Conservation (phyloP, 768 basidiomycete genomes). For the Collybia sordida region DNA sequence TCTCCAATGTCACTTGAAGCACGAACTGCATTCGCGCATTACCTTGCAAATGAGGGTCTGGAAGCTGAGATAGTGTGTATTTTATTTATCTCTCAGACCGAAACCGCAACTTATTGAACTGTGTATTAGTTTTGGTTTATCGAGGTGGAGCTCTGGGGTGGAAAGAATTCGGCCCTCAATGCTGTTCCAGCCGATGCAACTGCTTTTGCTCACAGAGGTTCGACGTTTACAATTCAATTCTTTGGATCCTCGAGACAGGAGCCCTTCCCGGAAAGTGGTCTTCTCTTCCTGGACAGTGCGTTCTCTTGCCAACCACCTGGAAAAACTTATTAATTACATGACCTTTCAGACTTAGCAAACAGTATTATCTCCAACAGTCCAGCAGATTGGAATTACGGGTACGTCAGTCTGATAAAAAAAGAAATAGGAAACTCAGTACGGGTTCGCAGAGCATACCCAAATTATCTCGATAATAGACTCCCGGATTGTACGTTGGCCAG, state of each 20-base stretch:
- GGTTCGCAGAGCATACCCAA: constrained; percentile 29
- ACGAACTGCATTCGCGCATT: constrained; percentile 24
- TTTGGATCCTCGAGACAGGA: constrained; percentile 37
- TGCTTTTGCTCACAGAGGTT: constrained; percentile 43
- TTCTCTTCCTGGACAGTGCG: neutral
- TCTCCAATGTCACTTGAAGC: constrained; percentile 29
- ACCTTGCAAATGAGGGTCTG: too few relatives aligned
- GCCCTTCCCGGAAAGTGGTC: neutral
- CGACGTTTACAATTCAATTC: constrained; percentile 48
- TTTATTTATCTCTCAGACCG: too few relatives aligned
- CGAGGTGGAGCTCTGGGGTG: constrained; percentile 43
- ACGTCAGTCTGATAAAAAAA: neutral
- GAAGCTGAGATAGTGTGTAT: too few relatives aligned
- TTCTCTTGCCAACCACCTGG: too few relatives aligned
- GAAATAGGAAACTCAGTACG: neutral
- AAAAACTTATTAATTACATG: too few relatives aligned
- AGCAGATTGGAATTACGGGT: constrained; percentile 27
- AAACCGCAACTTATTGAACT: too few relatives aligned
- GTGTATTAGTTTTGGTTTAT: constrained; percentile 25
- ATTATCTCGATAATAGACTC: constrained; percentile 38
- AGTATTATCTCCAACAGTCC: constrained; percentile 25
- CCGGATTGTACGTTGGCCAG: constrained; percentile 25
- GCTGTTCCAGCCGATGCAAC: constrained; percentile 35
- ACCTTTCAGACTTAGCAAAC: constrained; percentile 21
- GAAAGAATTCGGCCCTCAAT: constrained; percentile 45